Evolutionary conservation across 2,329 filamentous ascomycete genomes (phyloP), one percentile per base, ranked within the genome.

Genomic region (Nemania abortiva): DNA sequence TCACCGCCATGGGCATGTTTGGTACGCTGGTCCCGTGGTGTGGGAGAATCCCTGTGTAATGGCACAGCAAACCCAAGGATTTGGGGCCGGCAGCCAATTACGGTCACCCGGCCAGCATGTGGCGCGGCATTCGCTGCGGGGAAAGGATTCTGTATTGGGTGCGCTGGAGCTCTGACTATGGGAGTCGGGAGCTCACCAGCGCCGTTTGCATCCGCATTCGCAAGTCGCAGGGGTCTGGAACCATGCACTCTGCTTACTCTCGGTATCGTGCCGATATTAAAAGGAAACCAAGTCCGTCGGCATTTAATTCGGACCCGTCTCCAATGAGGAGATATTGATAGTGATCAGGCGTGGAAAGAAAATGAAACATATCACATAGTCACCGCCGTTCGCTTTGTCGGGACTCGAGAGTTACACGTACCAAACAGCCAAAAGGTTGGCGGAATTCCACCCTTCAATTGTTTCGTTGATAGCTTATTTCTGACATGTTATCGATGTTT

Each of bases 11-110:
- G 20, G 34, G 47, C 20, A 56, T 62, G 15, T 47, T 15, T 52
- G 61, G 63, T 59, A 55, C 59, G 24, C n/a, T 52, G 64, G 64
- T 70, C 67, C 42, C 29, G 58, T 67, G 64, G 49, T 27, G 54
- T 58, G 45, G n/a, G 34, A 24, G 6, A 47, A 61, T 50, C 61
- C 65, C 29, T 68, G 65, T 39, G 39, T 24, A 10, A 7, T 18
- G 45, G 54, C 63, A 31, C 18, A 24, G 6, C 45, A 62, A 27
- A 18, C 39, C 18, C 31, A 50, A 57, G 31, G 10, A 22, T 11
- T 29, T 49, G 53, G 45, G 37, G 39, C 10, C 6, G 2, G 3
- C n/a, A 31, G 27, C 66, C 66, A 69, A 66, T 69, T 56, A 69
- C 27, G 52, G 18, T 24, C 49, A 11, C 22, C 31, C 37, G 29